A percentile compares a stretch with the other conserved stretches of the same genome.
Conservation (phyloP, 805 yeast species). For the Metschnikowia gruessii region DNA sequence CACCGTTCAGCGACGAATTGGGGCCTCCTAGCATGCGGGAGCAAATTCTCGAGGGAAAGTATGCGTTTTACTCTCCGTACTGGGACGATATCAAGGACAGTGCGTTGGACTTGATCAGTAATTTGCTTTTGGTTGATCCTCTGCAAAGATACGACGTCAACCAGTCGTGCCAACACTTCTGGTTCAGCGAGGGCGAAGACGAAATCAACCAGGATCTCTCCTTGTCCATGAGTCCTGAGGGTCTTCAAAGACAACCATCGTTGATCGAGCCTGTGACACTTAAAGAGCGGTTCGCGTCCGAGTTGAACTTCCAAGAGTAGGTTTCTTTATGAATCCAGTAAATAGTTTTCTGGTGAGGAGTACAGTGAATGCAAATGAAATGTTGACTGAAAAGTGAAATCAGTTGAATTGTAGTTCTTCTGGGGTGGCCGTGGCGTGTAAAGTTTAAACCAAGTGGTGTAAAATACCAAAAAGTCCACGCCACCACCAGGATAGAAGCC, state of each 20-base stretch:
- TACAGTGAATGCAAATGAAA: too few species aligned
- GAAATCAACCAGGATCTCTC: neutral
- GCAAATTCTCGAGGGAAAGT: constrained; percentile 64
- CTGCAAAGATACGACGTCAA: constrained; percentile 40
- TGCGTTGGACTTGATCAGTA: constrained; percentile 63
- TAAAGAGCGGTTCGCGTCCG: constrained; percentile 18
- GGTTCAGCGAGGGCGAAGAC: constrained; percentile 35
- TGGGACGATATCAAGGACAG: constrained; percentile 71
- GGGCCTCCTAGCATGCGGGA: constrained; percentile 79
- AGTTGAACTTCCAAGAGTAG: constrained; percentile 11
- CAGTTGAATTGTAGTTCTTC: too few species aligned
- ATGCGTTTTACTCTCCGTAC: constrained; percentile 74
- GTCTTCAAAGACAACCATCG: constrained; percentile 3
- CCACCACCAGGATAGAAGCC: too few species aligned
- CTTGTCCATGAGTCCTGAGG: neutral
- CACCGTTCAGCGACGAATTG: constrained; percentile 79
- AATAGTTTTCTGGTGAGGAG: too few species aligned
- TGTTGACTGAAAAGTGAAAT: too few species aligned
- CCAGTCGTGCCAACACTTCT: constrained; percentile 40
- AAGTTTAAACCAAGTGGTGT: too few species aligned
- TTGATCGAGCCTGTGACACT: constrained; percentile 17
- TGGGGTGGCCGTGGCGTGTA: too few species aligned
- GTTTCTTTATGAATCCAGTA: too few species aligned
- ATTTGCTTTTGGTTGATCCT: constrained; percentile 55
- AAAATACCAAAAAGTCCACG: too few species aligned